Base-by-base conservation (phyloP, 768 basidiomycete species). In the Suillus subaureus region DNA sequence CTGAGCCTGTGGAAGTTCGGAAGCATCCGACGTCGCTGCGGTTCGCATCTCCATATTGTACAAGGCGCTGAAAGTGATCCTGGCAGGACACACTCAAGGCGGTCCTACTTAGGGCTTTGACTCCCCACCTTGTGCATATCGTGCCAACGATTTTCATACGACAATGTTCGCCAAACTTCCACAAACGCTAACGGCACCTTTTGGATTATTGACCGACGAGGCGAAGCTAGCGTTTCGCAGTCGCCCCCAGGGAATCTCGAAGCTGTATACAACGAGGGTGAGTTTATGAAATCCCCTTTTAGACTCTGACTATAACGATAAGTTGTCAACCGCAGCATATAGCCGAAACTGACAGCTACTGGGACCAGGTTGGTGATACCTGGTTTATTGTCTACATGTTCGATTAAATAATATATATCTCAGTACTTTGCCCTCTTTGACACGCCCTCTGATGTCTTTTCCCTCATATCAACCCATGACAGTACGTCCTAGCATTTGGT, bases 221-320 rank as follows among this genome's bases (percentile, higher is more conserved):
- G 89, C 93, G 56, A 96, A 96, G 77, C 87, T 97, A 21, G 88
- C 89, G 13, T 97, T 97, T 76, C 88, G 93, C 47, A 92, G 89
- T 69, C 91, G 91, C 66, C 87, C 92, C 0, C 84, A 84, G 51
- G 95, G 95, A 21, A 89, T 97, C 61, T 82, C 87, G 58, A 91
- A 93, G 74, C 77, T 97, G 51, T 84, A 87, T 57, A 83, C 87
- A 16, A 84, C 83, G 39, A 86, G 94, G 70, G 58, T 60, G 40
- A 60, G 94, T 95, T 77, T 69, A 93, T 63, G 26, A 51, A 28
- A 26, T 45, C 45, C 23, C n/a, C 16, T 43, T 61, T 55, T 56
- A 23, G 6, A 43, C 55, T 58, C 55, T 60, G 26, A 60, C 39
- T 28, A 42, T 21, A 60, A 42, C 40, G 58, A 60, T 52, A 68